Evolutionary conservation across 371 early-diverging fungal species (phyloP), one percentile per base, ranked within the genome.

Genomic region (Apophysomyces variabilis): DNA sequence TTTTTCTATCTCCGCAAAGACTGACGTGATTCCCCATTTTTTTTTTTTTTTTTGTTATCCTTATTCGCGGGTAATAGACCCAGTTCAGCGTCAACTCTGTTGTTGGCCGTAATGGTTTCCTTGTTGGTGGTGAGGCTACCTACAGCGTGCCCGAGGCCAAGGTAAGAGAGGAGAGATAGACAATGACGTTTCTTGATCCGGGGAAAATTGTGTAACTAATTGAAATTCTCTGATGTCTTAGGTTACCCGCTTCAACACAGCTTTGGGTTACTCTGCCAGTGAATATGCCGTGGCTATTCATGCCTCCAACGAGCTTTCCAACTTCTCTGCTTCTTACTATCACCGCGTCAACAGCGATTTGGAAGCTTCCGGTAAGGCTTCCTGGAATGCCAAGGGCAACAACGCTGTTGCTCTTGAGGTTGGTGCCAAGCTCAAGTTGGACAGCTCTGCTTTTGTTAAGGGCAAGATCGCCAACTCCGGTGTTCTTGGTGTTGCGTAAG

Each of bases 391-490:
- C 76, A 78, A 92, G 75, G 84, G 87, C 70, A 83, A 82, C 72
- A 85, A 78, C 64, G 79, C 83, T 47, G 96, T 96, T 70, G 85
- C 89, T 67, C 87, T 96, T 61, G 99, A 99, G 84, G 91, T 97
- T 70, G 99, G 96, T 78, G 89, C 96, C 83, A 97, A 96, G 89
- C 91, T 94, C 82, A 78, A 84, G 74, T 85, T 99, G 66, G 98
- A 97, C 85, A 79, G 81, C 68, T 87, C 89, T 74, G 89, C 97
- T 62, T 95, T 92, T 69, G 87, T 96, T 71, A 99, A 97, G 93
- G 94, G 96, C 75, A 98, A 97, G 93, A 89, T 99, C 76, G 89
- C 95, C 88, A 96, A 95, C 85, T 73, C 86, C 65, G 99, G 98
- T 80, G 90, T 89, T 44, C 83, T 99, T 65, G 97, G 98, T 69